These are phyloP conservation scores for Sugiyamaella novakii DNA, from an alignment of 1,139 yeast species.

Conservation along the genomic window DNA sequence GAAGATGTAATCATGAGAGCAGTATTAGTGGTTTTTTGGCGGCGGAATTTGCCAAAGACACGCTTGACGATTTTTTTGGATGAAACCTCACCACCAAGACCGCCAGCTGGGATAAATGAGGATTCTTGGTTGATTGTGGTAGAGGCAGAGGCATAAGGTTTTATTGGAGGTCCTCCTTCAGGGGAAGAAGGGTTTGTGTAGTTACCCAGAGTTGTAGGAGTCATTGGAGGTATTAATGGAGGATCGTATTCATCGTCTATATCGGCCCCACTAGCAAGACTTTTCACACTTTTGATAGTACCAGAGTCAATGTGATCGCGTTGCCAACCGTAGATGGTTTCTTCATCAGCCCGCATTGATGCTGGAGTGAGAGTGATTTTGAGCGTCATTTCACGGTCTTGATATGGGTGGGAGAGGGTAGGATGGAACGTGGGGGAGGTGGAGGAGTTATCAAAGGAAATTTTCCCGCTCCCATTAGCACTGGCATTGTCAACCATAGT, in stretches of 20 bases:
- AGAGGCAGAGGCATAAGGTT: conserved; percentile 14
- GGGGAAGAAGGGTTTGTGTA: conserved; percentile 10
- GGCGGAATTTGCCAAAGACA: conserved; percentile 35
- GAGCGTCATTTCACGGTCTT: conserved; percentile 37
- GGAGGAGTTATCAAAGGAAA: background rate
- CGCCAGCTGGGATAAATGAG: conserved; percentile 30
- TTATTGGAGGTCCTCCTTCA: conserved; percentile 14
- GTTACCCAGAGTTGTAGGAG: conserved; percentile 11
- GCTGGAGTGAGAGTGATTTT: conserved; percentile 39
- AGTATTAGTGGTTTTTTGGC: conserved; percentile 29
- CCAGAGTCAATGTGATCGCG: conserved; percentile 32
- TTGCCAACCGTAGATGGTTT: conserved; percentile 40
- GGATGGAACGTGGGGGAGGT: background rate
- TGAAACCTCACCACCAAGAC: conserved; percentile 28
- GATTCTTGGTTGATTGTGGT: conserved; percentile 13
- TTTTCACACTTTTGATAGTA: conserved; percentile 24
- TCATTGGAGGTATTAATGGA: conserved; percentile 15
- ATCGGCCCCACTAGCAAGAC: conserved; percentile 15
- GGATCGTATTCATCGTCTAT: conserved; percentile 19
- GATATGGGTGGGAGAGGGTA: background rate
- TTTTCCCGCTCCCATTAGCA: background rate
- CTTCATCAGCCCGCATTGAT: conserved; percentile 39
- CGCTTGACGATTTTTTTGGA: conserved; percentile 31
- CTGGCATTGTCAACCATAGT: conserved; percentile 7
- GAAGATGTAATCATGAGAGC: conserved; percentile 36